These are phyloP conservation scores for Teunomyces tritomae DNA, from an alignment of 805 yeast genomes.

Conservation along the genomic window DNA sequence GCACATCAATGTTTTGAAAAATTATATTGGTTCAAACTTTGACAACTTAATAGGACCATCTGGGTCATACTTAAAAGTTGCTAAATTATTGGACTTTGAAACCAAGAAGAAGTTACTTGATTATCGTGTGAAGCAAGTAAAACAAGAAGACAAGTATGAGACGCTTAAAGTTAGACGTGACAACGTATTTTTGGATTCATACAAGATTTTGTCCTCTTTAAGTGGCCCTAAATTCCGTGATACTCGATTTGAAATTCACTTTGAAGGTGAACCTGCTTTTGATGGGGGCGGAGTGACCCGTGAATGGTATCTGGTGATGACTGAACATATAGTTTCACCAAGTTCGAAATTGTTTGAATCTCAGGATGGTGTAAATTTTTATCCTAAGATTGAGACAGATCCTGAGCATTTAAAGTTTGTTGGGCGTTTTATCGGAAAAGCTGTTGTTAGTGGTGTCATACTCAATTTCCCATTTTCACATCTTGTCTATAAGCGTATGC, in stretches of 20 bases:
- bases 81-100: too few relatives aligned
- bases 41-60: too few relatives aligned
- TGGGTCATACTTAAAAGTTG: too few relatives aligned
- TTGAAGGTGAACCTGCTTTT: slow-evolving; percentile 91
- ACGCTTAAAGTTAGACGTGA: slow-evolving; percentile 78
- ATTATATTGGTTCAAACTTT: too few relatives aligned
- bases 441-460: slow-evolving; percentile 79
- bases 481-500: slow-evolving; percentile 84
- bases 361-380: slow-evolving; percentile 89
- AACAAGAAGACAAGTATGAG: too few relatives aligned
- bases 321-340: slow-evolving; percentile 93
- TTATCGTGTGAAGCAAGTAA: too few relatives aligned
- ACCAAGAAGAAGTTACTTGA: too few relatives aligned
- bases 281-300: slow-evolving; percentile 99
- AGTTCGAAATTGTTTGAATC: slow-evolving; percentile 88
- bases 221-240: slow-evolving; percentile 67
- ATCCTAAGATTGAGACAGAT: slow-evolving; percentile 89
- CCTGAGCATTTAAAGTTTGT: slow-evolving; percentile 92
- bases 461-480: slow-evolving; percentile 93
- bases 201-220: slow-evolving; percentile 75
- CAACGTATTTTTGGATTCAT: slow-evolving; percentile 88
- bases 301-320: slow-evolving; percentile 94
- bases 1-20: too few relatives aligned
- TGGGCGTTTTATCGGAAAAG: slow-evolving; percentile 92
- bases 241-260: slow-evolving; percentile 71